A percentile compares a stretch with the other conserved stretches of the same genome.
Conservation (phyloP, 2,329 filamentous ascomycete genomes). For the Aureobasidium sp. region DNA sequence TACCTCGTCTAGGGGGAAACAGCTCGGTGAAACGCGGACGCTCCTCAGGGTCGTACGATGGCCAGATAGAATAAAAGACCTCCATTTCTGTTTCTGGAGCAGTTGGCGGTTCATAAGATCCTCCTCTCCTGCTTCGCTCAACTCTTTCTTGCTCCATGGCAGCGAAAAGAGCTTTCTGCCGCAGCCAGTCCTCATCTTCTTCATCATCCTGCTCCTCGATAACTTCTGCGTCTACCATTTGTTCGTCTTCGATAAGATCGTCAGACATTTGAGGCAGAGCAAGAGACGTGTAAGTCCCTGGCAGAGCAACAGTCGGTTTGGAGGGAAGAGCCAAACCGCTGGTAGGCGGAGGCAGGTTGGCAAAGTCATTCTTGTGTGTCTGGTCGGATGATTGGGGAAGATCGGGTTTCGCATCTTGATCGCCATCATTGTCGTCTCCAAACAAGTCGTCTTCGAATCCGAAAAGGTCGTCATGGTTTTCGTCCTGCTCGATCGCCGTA, state of each 20-base stretch:
- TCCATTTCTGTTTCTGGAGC: slow-evolving; percentile 68
- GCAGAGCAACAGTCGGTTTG: slow-evolving; percentile 16
- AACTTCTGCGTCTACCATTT: slow-evolving; percentile 15
- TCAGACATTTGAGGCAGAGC: not conserved
- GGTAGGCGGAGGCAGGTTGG: slow-evolving; percentile 5
- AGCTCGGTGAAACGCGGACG: slow-evolving; percentile 75
- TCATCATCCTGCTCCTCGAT: slow-evolving; percentile 24
- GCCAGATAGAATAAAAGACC: slow-evolving; percentile 71
- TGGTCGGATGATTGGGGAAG: not conserved
- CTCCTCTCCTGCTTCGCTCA: slow-evolving; percentile 37
- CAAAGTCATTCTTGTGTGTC: slow-evolving; percentile 16
- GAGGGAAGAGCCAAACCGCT: slow-evolving; percentile 27
- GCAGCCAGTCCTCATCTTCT: slow-evolving; percentile 23
- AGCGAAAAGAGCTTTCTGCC: slow-evolving; percentile 28
- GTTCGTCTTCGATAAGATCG: slow-evolving; percentile 9
- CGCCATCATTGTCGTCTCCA: slow-evolving; percentile 47
- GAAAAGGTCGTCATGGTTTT: slow-evolving; percentile 28
- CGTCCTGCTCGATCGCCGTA: not conserved
- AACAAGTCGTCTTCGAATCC: slow-evolving; percentile 58
- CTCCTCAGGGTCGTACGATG: slow-evolving; percentile 67
- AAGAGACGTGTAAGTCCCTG: slow-evolving; percentile 14
- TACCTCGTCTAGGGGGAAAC: slow-evolving; percentile 71
- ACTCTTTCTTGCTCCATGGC: slow-evolving; percentile 18
- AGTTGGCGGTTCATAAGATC: slow-evolving; percentile 50
- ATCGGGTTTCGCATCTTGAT: not conserved